Base-by-base conservation (phyloP, 2,329 filamentous ascomycete genomes). In the Claviceps quebecensis region DNA sequence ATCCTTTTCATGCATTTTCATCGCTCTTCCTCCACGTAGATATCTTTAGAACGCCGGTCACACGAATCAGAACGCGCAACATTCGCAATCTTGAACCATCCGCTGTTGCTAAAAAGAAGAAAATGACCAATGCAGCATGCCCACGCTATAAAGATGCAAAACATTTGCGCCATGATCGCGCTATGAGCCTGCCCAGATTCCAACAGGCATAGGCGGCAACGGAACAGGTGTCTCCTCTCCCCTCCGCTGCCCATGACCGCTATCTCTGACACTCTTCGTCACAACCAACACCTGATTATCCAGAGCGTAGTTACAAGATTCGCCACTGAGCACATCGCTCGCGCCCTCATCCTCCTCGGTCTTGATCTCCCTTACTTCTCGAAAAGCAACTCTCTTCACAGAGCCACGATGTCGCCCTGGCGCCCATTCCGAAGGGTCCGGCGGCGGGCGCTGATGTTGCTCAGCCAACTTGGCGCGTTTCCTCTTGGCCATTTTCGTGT, bases 401-500 rank as follows among this genome's bases (percentile, higher is more conserved):
- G 61, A 65, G 47, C 54, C 57, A 52, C 58, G 66, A 16, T 17
- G 50, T 39, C 38, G 23, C 13, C 17, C n/a, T 9, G 37, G 9
- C 13, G 26, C 23, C 23, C n/a, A 34, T 17, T 26, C 16, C 26
- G 26, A 45, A 13, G 26, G 16, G n/a, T n/a, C 11, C 23, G 36
- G 23, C 16, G 41, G 6, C 34, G 22, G 47, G 14, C 26, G 46
- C 22, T 9, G 52, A 43, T 48, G 51, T 53, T 37, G 19, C 3
- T 45, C 26, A 36, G 52, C 44, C 13, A 52, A 43, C 34, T 40
- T 47, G n/a, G 49, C 44, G 13, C 55, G 54, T 54, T 62, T 63
- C 45, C 59, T 61, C 19, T 56, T 63, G 2, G 45, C 50, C 13
- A 57, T 56, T 47, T 66, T 68, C 8, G 63, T 53, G 52, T 72